Evolutionary conservation across 2,329 filamentous ascomycete species (phyloP).

Genomic region (Aspergillus hiratsukae): DNA sequence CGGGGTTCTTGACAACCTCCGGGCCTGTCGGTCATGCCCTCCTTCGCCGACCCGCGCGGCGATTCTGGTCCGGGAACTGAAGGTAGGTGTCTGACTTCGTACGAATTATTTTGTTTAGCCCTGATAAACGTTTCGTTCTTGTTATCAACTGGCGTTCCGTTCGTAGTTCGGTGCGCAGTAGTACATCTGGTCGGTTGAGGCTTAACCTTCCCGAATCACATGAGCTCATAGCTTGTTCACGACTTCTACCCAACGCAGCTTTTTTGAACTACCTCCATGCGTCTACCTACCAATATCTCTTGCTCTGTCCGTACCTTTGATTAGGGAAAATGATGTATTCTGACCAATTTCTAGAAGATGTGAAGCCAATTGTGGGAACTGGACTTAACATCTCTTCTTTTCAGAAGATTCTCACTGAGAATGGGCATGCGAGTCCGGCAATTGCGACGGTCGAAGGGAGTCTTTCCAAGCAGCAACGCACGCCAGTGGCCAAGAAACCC

Average conservation of each 20-base stretch:
- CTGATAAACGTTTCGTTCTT: slow-evolving; percentile 6
- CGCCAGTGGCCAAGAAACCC: slow-evolving; percentile 24
- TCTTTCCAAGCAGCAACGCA: slow-evolving; percentile 25
- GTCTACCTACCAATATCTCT: neutral
- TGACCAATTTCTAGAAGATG: slow-evolving; percentile 26
- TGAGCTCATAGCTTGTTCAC: neutral
- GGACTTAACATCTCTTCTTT: slow-evolving; percentile 21
- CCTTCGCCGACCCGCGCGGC: slow-evolving; percentile 23
- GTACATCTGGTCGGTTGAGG: neutral
- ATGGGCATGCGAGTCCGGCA: slow-evolving; percentile 15
- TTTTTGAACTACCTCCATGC: neutral
- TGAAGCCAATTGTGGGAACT: slow-evolving; percentile 22
- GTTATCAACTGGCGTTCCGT: neutral
- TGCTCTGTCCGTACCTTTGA: neutral
- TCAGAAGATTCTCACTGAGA: slow-evolving; percentile 19
- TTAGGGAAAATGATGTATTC: slow-evolving; percentile 16
- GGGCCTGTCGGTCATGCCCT: slow-evolving; percentile 21
- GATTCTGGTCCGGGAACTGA: slow-evolving; percentile 20
- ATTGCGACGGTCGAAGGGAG: slow-evolving; percentile 17
- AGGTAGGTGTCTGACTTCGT: slow-evolving; percentile 23
- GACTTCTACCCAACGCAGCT: neutral
- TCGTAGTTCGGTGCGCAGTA: neutral
- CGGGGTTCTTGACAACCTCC: neutral
- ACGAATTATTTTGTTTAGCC: neutral
- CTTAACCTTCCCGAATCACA: neutral